Conservation (phyloP, 2,329 filamentous ascomycete species). For the Sporothrix brunneoviolacea region DNA sequence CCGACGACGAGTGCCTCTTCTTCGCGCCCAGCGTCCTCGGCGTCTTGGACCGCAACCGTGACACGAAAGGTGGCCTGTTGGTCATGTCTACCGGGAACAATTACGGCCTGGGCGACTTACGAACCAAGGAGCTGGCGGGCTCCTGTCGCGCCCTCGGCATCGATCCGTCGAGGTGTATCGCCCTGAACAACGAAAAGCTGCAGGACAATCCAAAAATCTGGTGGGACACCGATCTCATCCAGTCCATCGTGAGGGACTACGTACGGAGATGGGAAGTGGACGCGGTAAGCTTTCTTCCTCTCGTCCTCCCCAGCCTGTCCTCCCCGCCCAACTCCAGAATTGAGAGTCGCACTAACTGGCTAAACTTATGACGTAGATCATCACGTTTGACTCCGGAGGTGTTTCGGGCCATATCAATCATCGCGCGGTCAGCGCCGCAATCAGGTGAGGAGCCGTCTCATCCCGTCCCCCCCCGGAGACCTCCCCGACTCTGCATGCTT, state of each 20-base stretch:
- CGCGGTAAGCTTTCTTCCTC: not conserved
- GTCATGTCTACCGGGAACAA: conserved; percentile 9
- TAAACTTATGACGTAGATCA: conserved; percentile 2
- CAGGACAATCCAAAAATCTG: conserved; percentile 4
- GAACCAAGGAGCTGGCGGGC: conserved; percentile 1
- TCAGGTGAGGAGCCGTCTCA: conserved; percentile 1
- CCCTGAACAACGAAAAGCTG: conserved; percentile 3
- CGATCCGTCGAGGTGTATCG: conserved; percentile 4
- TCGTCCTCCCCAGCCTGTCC: not conserved
- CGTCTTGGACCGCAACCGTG: conserved; percentile 4
- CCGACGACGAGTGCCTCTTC: conserved; percentile 10
- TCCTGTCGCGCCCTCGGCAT: conserved; percentile 3
- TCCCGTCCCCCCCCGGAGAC: too few relatives aligned
- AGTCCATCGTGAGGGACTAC: conserved; percentile 3
- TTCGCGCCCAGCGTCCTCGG: conserved; percentile 9
- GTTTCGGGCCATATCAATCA: conserved; percentile 11
- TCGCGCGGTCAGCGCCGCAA: conserved; percentile 8
- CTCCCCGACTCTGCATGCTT: too few relatives aligned
- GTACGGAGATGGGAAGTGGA: conserved; percentile 7
- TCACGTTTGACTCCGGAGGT: conserved; percentile 6
- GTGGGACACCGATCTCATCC: conserved; percentile 8
- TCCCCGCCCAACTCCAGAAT: too few relatives aligned
- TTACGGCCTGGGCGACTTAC: conserved; percentile 7
- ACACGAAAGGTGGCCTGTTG: not conserved
- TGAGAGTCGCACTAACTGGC: too few relatives aligned